phyloP scores from a whole-genome alignment of 257 asterid genomes.

The Solanum clarkiae region DNA sequence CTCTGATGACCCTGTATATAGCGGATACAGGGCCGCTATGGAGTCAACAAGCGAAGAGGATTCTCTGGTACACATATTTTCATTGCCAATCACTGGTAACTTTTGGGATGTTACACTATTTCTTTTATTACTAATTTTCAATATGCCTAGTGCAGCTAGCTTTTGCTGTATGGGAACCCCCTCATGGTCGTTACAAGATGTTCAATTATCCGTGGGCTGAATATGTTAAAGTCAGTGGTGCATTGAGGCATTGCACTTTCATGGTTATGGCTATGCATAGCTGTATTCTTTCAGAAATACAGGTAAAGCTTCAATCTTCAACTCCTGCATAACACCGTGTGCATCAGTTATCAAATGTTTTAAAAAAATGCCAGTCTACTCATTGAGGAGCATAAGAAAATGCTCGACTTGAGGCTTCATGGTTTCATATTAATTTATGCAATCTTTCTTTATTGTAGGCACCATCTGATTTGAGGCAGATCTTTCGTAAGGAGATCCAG shows the following conservation, averaged over 20 bases:
- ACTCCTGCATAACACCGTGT: neutral
- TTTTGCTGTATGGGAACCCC: slow-evolving; percentile 96
- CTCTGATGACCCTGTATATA: slow-evolving; percentile 81
- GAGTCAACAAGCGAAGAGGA: slow-evolving; percentile 96
- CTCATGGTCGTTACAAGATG: slow-evolving; percentile 96
- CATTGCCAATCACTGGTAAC: neutral
- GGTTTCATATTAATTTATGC: slow-evolving; percentile 13
- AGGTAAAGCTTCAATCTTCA: slow-evolving; percentile 33
- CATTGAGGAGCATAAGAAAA: neutral
- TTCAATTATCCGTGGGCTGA: slow-evolving; percentile 80
- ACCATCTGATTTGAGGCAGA: slow-evolving; percentile 57
- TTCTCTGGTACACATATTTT: slow-evolving; percentile 40
- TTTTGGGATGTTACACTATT: neutral
- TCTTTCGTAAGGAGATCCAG: slow-evolving; percentile 54
- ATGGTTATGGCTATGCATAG: slow-evolving; percentile 99
- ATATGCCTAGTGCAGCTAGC: slow-evolving; percentile 28
- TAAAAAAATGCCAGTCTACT: neutral
- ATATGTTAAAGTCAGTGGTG: slow-evolving; percentile 87
- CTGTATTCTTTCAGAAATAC: slow-evolving; percentile 87
- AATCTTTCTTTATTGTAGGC: slow-evolving; percentile 34
- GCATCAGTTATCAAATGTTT: neutral
- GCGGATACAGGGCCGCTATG: slow-evolving; percentile 78
- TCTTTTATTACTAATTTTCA: neutral
- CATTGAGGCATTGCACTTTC: slow-evolving; percentile 87
- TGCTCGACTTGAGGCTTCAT: slow-evolving; percentile 53